Percentiles rank a stretch among this genome's conserved stretches.
Conservation (phyloP, 1,139 yeast species). For the Blastobotrys illinoisensis region DNA sequence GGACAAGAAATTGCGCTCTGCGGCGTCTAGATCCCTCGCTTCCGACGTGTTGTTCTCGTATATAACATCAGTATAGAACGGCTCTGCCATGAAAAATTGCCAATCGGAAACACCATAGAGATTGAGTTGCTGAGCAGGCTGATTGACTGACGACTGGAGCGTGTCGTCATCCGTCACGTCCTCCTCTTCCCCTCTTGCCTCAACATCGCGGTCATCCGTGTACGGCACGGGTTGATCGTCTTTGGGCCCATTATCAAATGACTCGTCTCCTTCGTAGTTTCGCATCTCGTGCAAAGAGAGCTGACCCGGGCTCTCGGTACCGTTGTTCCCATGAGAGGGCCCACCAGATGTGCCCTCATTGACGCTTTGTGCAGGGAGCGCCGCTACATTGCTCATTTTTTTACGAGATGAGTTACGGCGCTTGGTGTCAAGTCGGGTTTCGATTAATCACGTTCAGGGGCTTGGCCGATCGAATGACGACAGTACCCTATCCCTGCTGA, state of each 20-base stretch:
- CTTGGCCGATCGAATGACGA: neutral
- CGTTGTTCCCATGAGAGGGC: neutral
- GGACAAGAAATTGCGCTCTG: constrained; percentile 33
- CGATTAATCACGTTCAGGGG: neutral
- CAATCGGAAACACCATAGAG: constrained; percentile 7
- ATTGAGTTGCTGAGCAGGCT: constrained; percentile 11
- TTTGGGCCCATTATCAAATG: neutral
- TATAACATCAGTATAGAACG: constrained; percentile 18
- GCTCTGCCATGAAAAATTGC: constrained; percentile 19
- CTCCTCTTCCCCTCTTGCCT: neutral
- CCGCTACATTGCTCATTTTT: neutral
- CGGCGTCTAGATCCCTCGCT: constrained; percentile 34
- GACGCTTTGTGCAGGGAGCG: neutral
- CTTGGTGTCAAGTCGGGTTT: neutral
- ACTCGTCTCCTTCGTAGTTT: neutral
- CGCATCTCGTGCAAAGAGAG: neutral
- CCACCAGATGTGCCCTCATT: neutral
- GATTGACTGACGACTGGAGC: neutral
- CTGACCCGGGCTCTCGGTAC: neutral
- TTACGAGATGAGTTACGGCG: neutral
- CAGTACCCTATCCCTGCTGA: neutral
- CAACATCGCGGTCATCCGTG: neutral
- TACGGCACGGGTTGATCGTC: neutral
- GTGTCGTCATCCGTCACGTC: neutral
- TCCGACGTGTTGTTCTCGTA: constrained; percentile 31